Percentiles rank a stretch among this genome's conserved stretches.
Evolutionary conservation across 202 grass and related monocot genomes (phyloP).

Genomic region (Dendrocalamus latiflorus): DNA sequence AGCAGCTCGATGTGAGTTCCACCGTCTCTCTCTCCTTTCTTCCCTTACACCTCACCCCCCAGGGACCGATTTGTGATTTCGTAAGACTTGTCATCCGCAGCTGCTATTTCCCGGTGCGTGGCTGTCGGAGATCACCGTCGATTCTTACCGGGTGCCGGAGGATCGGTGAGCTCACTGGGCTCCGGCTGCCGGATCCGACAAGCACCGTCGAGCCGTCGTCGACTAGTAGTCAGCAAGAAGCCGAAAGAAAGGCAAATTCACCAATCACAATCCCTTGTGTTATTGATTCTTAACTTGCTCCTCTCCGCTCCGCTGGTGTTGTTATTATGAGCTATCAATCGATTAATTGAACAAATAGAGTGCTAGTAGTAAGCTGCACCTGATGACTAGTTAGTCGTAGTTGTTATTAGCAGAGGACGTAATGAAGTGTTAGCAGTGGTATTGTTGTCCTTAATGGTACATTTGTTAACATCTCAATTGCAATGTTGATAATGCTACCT

Average conservation of each 20-base stretch:
- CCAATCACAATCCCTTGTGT: not conserved
- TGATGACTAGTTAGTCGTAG: not conserved
- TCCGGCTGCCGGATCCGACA: conserved; percentile 28
- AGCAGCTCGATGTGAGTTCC: conserved; percentile 84
- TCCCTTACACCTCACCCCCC: not conserved
- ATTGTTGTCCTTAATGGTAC: not conserved
- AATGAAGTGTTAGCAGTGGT: not conserved
- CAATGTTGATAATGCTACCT: not conserved
- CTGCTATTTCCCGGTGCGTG: conserved; percentile 61
- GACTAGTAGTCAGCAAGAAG: not conserved
- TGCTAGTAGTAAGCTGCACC: conserved; percentile 3
- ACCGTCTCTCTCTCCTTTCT: not conserved
- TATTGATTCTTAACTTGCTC: not conserved
- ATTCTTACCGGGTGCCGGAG: conserved; percentile 71
- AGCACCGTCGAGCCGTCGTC: not conserved
- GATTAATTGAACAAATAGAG: conserved; percentile 17
- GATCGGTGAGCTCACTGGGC: conserved; percentile 25
- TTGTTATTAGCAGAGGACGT: not conserved
- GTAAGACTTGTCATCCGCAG: conserved; percentile 23
- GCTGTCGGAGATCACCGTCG: conserved; percentile 78
- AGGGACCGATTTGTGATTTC: conserved; percentile 27
- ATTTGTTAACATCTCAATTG: conserved; percentile 8
- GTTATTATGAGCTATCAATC: not conserved
- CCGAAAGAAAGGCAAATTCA: not conserved
- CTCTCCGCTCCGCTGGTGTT: not conserved